Evolutionary conservation across 2,329 filamentous ascomycete genomes (phyloP).

Genomic region (Nemania sp.): DNA sequence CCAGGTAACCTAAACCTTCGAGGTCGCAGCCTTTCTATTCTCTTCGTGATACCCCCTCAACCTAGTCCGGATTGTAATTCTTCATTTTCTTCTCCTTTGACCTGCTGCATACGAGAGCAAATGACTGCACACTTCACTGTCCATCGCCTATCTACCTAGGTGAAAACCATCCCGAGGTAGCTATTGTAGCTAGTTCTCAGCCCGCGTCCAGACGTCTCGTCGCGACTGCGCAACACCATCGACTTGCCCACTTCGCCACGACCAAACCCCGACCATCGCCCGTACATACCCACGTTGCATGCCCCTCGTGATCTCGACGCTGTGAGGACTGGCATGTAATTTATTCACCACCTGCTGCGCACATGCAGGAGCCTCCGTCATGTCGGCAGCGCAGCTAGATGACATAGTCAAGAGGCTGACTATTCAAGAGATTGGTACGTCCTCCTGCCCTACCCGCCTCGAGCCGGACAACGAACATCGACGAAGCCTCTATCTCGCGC

Average conservation of each 20-base stretch:
- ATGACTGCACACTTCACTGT: too few relatives aligned
- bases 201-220: too few relatives aligned
- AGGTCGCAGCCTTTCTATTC: conserved; percentile 28
- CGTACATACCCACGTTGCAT: too few relatives aligned
- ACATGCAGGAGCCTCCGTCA: conserved; percentile 54
- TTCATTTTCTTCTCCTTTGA: conserved; percentile 21
- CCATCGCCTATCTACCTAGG: too few relatives aligned
- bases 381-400: conserved; percentile 65
- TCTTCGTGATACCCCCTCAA: conserved; percentile 36
- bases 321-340: conserved; percentile 10
- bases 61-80: conserved; percentile 9
- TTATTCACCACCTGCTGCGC: conserved; percentile 26
- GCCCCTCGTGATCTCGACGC: too few relatives aligned
- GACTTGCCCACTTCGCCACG: too few relatives aligned
- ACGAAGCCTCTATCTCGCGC: not conserved
- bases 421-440: conserved; percentile 59
- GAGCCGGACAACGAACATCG: not conserved
- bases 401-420: conserved; percentile 66
- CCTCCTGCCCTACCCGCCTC: conserved; percentile 20
- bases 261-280: too few relatives aligned
- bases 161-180: too few relatives aligned
- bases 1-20: not conserved
- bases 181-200: too few relatives aligned
- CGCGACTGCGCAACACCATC: too few relatives aligned
- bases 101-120: not conserved